phyloP scores from a whole-genome alignment of 139 green algal genomes.

The Chlorella sp. region DNA sequence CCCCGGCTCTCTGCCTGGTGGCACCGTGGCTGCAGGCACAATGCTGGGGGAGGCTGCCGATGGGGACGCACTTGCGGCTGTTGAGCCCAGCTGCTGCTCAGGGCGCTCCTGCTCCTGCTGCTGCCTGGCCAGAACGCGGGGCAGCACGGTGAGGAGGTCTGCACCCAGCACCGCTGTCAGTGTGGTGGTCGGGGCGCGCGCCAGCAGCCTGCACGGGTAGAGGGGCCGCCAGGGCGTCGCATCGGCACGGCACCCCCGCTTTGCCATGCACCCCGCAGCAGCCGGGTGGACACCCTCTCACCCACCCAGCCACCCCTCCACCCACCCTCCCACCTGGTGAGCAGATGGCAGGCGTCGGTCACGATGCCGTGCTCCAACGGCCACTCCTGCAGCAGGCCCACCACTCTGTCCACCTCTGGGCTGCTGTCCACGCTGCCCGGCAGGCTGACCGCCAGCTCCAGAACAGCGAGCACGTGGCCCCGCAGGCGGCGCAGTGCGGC shows the following conservation, averaged over 20 bases:
- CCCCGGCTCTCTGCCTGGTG: background rate
- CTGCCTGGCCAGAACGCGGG: conserved; percentile 10
- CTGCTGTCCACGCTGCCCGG: conserved; percentile 2
- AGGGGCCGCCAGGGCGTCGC: too few species aligned
- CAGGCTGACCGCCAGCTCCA: conserved; percentile 10
- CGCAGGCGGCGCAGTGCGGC: too few species aligned
- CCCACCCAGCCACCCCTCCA: background rate
- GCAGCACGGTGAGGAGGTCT: conserved; percentile 15
- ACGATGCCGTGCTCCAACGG: background rate
- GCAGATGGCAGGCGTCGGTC: background rate
- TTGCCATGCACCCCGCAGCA: background rate
- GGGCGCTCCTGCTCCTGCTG: background rate
- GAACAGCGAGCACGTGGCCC: background rate
- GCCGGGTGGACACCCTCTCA: background rate
- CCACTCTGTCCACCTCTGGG: conserved; percentile 1
- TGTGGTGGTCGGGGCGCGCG: conserved; percentile 11
- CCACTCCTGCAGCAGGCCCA: conserved; percentile 10
- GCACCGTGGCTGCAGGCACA: background rate
- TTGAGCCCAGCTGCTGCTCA: background rate
- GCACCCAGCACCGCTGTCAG: conserved; percentile 6
- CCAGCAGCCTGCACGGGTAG: conserved; percentile 14
- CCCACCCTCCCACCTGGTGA: background rate
- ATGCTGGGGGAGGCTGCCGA: background rate
- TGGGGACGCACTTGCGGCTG: background rate
- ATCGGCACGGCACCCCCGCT: too few species aligned